A percentile compares a stretch with the other conserved stretches of the same genome.
These are phyloP conservation scores for Moesziomyces parantarcticus DNA, from an alignment of 1,284 basidiomycete species.

Conservation along the genomic window DNA sequence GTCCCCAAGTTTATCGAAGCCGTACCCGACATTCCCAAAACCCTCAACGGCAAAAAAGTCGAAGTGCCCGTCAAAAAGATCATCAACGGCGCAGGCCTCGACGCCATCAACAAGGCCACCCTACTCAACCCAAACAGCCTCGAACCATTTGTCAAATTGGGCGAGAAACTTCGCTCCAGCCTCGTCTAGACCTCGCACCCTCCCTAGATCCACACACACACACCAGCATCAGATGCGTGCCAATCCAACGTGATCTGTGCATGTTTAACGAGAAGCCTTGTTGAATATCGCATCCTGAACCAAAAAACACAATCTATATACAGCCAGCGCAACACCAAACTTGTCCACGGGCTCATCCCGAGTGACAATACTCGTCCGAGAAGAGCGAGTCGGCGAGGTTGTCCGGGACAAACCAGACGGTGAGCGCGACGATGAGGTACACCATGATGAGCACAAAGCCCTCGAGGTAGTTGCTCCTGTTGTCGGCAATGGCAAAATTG, in stretches of 20 bases:
- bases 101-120: conserved; percentile 80
- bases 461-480: conserved; percentile 55
- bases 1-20: conserved; percentile 74
- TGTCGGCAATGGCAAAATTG: conserved; percentile 59
- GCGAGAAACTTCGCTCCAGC: conserved; percentile 70
- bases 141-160: conserved; percentile 75
- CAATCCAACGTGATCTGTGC: too few species aligned
- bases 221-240: too few species aligned
- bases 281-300: too few species aligned
- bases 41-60: conserved; percentile 85
- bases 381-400: conserved; percentile 39
- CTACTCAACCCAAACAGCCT: conserved; percentile 81
- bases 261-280: too few species aligned
- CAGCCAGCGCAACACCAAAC: background rate
- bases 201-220: too few species aligned
- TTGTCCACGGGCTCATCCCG: too few species aligned
- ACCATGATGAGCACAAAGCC: conserved; percentile 60
- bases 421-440: conserved; percentile 50
- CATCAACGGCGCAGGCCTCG: conserved; percentile 80
- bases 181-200: too few species aligned
- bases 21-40: conserved; percentile 80
- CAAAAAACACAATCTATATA: conserved; percentile 10
- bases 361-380: conserved; percentile 29
- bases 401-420: conserved; percentile 54
- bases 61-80: conserved; percentile 85